These are phyloP conservation scores for Ogataea dorogensis DNA, from an alignment of 805 yeast genomes.

Conservation along the genomic window DNA sequence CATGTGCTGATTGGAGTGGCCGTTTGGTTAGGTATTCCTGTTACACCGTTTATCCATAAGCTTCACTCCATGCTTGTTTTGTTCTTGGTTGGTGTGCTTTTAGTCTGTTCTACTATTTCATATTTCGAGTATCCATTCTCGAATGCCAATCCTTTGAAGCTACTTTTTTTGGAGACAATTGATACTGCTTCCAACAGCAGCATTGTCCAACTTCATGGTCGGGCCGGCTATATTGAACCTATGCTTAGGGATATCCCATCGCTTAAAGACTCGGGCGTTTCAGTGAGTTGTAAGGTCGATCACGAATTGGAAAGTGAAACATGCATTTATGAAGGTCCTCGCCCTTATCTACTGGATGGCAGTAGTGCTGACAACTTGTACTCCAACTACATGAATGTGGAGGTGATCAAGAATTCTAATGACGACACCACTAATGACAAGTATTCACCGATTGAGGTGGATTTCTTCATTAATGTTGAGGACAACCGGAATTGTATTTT, in stretches of 20 bases:
- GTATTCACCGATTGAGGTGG: conserved; percentile 67
- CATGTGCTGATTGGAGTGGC: conserved; percentile 36
- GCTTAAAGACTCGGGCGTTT: conserved; percentile 36
- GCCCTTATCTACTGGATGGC: conserved; percentile 48
- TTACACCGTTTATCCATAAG: conserved; percentile 69
- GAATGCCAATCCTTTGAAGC: conserved; percentile 61
- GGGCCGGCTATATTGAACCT: conserved; percentile 45
- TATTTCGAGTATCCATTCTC: conserved; percentile 58
- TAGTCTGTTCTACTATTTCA: conserved; percentile 39
- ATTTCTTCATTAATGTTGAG: conserved; percentile 53
- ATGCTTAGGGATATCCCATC: conserved; percentile 65
- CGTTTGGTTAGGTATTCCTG: conserved; percentile 44
- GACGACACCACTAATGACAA: conserved; percentile 27
- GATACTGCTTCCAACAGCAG: conserved; percentile 38
- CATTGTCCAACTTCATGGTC: conserved; percentile 48
- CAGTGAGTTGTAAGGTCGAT: conserved; percentile 36
- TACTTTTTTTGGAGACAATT: conserved; percentile 64
- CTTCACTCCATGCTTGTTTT: conserved; percentile 53
- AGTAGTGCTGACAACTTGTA: conserved; percentile 33
- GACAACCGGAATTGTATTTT: conserved; percentile 66
- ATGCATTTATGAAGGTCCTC: conserved; percentile 51
- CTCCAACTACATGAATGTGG: conserved; percentile 47
- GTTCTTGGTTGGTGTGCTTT: conserved; percentile 38
- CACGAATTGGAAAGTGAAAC: conserved; percentile 46
- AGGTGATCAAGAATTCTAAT: conserved; percentile 50